Evolutionary conservation across 2,329 filamentous ascomycete genomes (phyloP).

Genomic region (Chaetomium strumarium): DNA sequence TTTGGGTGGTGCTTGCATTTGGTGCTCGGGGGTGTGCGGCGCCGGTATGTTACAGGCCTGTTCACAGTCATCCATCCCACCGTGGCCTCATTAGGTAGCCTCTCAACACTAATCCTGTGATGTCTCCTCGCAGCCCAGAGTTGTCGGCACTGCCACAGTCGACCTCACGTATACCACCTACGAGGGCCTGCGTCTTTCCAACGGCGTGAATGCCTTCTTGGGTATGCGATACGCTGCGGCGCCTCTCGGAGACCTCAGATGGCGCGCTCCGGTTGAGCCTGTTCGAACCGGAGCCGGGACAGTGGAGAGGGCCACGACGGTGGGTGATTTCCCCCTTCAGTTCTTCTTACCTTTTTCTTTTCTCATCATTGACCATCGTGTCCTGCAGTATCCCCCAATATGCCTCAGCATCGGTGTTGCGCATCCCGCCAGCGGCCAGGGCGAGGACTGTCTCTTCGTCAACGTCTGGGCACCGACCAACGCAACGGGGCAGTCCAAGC

Average conservation of each 20-base stretch:
- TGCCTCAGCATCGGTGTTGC: constrained; percentile 37
- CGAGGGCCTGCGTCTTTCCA: constrained; percentile 33
- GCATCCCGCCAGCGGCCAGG: constrained; percentile 28
- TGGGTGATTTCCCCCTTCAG: constrained; percentile 20
- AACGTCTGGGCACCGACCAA: constrained; percentile 40
- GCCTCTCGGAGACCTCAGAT: constrained; percentile 46
- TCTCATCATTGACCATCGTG: not conserved
- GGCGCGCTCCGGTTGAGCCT: constrained; percentile 44
- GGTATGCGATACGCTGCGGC: constrained; percentile 48
- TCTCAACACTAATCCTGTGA: not conserved
- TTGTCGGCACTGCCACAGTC: constrained; percentile 18
- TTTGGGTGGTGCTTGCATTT: too few species aligned
- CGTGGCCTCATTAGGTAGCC: too few species aligned
- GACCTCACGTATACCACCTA: constrained; percentile 44
- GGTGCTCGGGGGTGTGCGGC: too few species aligned
- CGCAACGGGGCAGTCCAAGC: constrained; percentile 35
- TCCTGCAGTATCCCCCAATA: constrained; percentile 37
- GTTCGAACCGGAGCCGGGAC: constrained; percentile 22
- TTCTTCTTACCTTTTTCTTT: too few species aligned
- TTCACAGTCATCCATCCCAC: too few species aligned
- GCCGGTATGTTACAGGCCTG: too few species aligned
- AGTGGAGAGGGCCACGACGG: constrained; percentile 34
- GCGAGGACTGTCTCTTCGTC: constrained; percentile 38
- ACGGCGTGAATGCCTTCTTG: constrained; percentile 40
- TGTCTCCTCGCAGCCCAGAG: constrained; percentile 3